Evolutionary conservation across 2,329 filamentous ascomycete genomes (phyloP).

Genomic region (Nigrospora osmanthi): DNA sequence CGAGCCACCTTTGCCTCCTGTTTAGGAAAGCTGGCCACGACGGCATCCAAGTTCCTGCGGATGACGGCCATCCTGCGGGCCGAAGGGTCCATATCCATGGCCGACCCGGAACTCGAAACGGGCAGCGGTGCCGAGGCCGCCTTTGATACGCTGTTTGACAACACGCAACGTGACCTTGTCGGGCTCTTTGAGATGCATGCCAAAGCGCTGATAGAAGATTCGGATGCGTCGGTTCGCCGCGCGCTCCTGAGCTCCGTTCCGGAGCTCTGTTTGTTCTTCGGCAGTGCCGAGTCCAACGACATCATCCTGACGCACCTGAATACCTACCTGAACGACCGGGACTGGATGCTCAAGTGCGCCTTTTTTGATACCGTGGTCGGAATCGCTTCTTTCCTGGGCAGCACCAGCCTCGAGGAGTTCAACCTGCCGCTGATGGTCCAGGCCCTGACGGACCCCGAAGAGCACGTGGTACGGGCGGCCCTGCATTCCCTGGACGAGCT

Average conservation of each 20-base stretch:
- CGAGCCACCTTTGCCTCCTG: conserved; percentile 90
- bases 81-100: conserved; percentile 70
- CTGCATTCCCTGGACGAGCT: conserved; percentile 83
- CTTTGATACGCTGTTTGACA: conserved; percentile 80
- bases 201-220: conserved; percentile 82
- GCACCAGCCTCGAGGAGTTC: conserved; percentile 85
- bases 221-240: conserved; percentile 75
- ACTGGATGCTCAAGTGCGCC: conserved; percentile 94
- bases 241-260: conserved; percentile 90
- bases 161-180: conserved; percentile 74
- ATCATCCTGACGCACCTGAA: conserved; percentile 95
- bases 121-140: conserved; percentile 58
- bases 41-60: conserved; percentile 78
- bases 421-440: conserved; percentile 94
- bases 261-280: conserved; percentile 90
- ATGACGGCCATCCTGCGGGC: conserved; percentile 83
- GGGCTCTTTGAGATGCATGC: conserved; percentile 82
- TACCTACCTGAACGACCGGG: conserved; percentile 91
- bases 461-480: conserved; percentile 87
- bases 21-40: conserved; percentile 78
- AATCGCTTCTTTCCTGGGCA: conserved; percentile 84
- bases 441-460: conserved; percentile 85
- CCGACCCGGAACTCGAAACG: conserved; percentile 74
- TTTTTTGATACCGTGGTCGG: conserved; percentile 95
- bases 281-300: conserved; percentile 84